phyloP scores from a whole-genome alignment of 495 filamentous ascomycete genomes.

The Aspergillus bertholletiae region DNA sequence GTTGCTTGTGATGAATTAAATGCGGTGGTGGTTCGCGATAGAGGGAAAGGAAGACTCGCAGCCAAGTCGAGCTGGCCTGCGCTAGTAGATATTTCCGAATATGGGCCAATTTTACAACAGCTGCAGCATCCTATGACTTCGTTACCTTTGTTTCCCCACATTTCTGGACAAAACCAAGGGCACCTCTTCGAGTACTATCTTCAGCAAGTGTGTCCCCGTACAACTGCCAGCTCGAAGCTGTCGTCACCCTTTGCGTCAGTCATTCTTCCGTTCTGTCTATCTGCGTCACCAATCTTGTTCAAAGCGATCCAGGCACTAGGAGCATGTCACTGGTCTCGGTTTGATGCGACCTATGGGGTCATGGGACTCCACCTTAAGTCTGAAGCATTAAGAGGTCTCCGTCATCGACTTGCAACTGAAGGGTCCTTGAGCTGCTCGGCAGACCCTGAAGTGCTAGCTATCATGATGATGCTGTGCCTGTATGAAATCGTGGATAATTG shows the following conservation, averaged over 20 bases:
- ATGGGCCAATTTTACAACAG: not conserved
- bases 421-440: conserved; percentile 20
- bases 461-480: conserved; percentile 46
- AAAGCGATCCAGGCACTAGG: conserved; percentile 39
- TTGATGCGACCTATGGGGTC: conserved; percentile 25
- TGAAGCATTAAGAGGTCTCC: conserved; percentile 35
- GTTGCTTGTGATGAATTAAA: conserved; percentile 26
- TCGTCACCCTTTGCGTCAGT: conserved; percentile 41
- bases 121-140: conserved; percentile 10
- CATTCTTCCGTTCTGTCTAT: conserved; percentile 35
- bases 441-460: conserved; percentile 37
- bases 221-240: conserved; percentile 31
- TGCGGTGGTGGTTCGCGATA: conserved; percentile 15
- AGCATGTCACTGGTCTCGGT: conserved; percentile 35
- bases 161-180: conserved; percentile 22
- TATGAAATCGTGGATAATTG: conserved; percentile 47
- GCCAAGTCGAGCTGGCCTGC: not conserved
- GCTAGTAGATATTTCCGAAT: not conserved
- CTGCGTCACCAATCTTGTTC: conserved; percentile 35
- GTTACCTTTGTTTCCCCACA: conserved; percentile 28
- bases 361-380: conserved; percentile 36
- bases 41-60: not conserved
- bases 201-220: conserved; percentile 40
- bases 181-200: conserved; percentile 44
- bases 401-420: conserved; percentile 26